Conservation (phyloP, 139 green algal species). For the Gonium pectorale region DNA sequence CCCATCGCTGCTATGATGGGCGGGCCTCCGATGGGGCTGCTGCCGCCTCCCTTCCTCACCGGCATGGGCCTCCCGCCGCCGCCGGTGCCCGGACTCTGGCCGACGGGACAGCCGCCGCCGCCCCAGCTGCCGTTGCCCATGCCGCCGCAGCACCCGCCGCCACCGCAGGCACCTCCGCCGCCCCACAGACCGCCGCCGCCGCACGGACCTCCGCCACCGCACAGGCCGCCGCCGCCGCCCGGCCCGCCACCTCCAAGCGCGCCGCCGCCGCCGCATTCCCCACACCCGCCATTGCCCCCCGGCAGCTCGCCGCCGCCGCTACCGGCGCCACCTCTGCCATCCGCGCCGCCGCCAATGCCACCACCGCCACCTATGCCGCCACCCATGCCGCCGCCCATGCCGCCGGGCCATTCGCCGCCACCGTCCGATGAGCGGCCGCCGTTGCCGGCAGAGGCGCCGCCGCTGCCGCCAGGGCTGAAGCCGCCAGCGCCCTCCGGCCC, state of each 20-base stretch:
- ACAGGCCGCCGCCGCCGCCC: neutral
- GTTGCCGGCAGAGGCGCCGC: neutral
- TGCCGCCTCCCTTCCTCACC: neutral
- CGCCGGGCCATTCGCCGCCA: slow-evolving; percentile 7
- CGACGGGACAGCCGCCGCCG: neutral
- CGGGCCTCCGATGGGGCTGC: neutral
- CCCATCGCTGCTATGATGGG: neutral
- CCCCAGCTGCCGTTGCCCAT: neutral
- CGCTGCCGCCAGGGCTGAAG: neutral
- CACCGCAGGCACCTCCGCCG: neutral
- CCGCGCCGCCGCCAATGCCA: neutral
- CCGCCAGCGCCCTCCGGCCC: neutral
- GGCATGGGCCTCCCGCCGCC: slow-evolving; percentile 11
- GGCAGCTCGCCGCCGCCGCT: slow-evolving; percentile 3
- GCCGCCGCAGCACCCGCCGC: neutral
- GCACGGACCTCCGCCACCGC: neutral
- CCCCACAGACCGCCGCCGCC: neutral
- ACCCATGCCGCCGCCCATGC: neutral
- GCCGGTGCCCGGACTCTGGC: neutral
- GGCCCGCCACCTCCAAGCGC: neutral
- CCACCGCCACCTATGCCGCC: neutral
- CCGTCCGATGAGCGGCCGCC: neutral
- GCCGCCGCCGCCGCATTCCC: neutral
- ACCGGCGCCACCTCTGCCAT: neutral
- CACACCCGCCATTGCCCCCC: slow-evolving; percentile 5